Evolutionary conservation across 2,329 filamentous ascomycete species (phyloP), one percentile per base, ranked within the genome.

Genomic region (Aspergillus candidus): DNA sequence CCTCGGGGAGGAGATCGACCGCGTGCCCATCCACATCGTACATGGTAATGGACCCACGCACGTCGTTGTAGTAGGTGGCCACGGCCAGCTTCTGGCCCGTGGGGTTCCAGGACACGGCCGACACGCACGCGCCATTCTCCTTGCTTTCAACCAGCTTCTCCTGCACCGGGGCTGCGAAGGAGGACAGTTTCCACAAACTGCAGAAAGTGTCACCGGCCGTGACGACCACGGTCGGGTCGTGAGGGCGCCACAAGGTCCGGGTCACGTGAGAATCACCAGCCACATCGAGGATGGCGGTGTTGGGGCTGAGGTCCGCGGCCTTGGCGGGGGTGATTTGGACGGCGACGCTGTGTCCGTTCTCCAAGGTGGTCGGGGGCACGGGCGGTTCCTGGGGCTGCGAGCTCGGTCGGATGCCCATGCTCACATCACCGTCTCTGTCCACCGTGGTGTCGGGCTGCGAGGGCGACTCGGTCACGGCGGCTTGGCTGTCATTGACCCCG

Each of bases 291-390:
- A 73, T 56, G 47, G 61, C 62, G 52, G 72, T 72, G 53, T 70
- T 59, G 35, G 69, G 63, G 32, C 61, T 62, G 44, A 75, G 63
- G 56, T 74, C 70, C 48, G 66, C 60, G 35, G 71, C 66, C 60
- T 73, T 74, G 59, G 71, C 69, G 57, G 71, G 68, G 40, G 61
- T 60, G 53, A 70, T 72, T 58, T 74, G 72, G 46, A 74, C 65
- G 47, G 68, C 71, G 51, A 69, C 59, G 56, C 71, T 74, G 43
- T 63, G 60, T 39, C 72, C 72, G 36, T 59, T 70, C 32, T 63
- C 66, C 45, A 73, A 52, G 10, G 70, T 73, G 29, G 60, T 57
- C 40, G 55, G 54, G 44, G 59, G 53, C 42, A 57, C 55, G 42
- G 55, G 53, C 46, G 59, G 57, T 54, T 62, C 62, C 48, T 60